Percentiles rank a stretch among this genome's conserved stretches.
Evolutionary conservation across 805 yeast genomes (phyloP).

Genomic region (Myxozyma melibiosi): DNA sequence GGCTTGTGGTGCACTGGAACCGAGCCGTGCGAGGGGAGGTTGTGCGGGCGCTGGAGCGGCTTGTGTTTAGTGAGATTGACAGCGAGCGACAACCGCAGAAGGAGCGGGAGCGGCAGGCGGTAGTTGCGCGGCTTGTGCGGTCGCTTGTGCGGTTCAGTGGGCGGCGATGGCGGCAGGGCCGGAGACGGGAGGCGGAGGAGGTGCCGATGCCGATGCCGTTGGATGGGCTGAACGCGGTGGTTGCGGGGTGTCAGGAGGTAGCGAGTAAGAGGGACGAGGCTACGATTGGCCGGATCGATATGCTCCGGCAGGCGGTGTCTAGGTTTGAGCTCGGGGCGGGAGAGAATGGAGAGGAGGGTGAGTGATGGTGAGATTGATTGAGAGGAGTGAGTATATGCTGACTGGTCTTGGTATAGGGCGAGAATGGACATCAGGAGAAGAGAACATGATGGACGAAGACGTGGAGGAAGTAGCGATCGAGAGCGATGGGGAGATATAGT

Average conservation of each 20-base stretch:
- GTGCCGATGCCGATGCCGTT: too few relatives aligned
- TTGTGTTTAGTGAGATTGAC: background rate
- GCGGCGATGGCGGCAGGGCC: background rate
- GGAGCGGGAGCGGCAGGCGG: background rate
- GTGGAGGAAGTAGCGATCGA: conserved; percentile 2
- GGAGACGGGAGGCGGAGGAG: background rate
- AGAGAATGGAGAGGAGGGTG: conserved; percentile 2
- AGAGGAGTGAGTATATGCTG: background rate
- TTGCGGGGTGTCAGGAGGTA: conserved; percentile 5
- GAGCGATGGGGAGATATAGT: conserved; percentile 1
- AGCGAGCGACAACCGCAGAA: background rate
- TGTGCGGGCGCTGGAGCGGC: background rate
- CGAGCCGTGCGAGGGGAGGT: conserved; percentile 12
- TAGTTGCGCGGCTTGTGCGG: background rate
- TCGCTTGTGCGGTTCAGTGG: background rate
- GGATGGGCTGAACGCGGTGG: conserved; percentile 14
- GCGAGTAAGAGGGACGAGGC: background rate
- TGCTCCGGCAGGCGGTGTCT: background rate
- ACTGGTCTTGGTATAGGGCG: background rate
- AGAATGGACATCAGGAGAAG: conserved; percentile 6
- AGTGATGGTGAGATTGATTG: background rate
- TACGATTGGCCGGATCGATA: background rate
- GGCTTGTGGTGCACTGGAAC: conserved; percentile 20
- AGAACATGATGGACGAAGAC: background rate
- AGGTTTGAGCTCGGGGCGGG: background rate